Percentiles rank a stretch among this genome's conserved stretches.
phyloP scores from a whole-genome alignment of 2,329 filamentous ascomycete genomes.

The Acrodontium crateriforme region DNA sequence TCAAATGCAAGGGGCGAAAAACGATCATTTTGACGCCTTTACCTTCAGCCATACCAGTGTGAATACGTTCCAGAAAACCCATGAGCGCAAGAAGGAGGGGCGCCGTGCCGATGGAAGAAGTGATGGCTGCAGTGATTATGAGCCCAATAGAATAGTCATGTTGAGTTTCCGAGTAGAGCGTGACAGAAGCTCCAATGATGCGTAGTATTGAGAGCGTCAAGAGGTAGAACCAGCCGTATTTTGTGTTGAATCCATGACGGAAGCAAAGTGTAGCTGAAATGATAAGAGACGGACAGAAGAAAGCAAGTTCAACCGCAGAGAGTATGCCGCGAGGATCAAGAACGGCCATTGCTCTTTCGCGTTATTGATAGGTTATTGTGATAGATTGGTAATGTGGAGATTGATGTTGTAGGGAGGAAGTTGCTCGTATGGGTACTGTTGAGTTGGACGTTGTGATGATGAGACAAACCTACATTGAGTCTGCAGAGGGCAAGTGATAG shows the following conservation, averaged over 20 bases:
- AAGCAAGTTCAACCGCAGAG: conserved; percentile 14
- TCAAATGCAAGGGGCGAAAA: conserved; percentile 12
- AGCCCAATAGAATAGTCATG: conserved; percentile 8
- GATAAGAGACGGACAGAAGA: conserved; percentile 11
- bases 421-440: too few species aligned
- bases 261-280: conserved; percentile 10
- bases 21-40: conserved; percentile 4
- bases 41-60: conserved; percentile 7
- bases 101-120: conserved; percentile 14
- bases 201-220: conserved; percentile 13
- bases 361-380: neutral
- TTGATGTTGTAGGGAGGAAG: neutral
- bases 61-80: conserved; percentile 13
- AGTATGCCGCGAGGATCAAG: conserved; percentile 10
- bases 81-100: conserved; percentile 15
- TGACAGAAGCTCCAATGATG: conserved; percentile 13
- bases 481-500: too few species aligned
- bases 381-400: neutral
- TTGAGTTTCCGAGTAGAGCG: conserved; percentile 13
- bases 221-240: conserved; percentile 15
- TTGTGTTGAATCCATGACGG: conserved; percentile 13
- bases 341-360: conserved; percentile 4
- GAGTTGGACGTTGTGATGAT: too few species aligned
- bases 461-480: too few species aligned
- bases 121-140: conserved; percentile 13